Conservation (phyloP, 2,329 filamentous ascomycete genomes). For the Pseudogymnoascus sp. region DNA sequence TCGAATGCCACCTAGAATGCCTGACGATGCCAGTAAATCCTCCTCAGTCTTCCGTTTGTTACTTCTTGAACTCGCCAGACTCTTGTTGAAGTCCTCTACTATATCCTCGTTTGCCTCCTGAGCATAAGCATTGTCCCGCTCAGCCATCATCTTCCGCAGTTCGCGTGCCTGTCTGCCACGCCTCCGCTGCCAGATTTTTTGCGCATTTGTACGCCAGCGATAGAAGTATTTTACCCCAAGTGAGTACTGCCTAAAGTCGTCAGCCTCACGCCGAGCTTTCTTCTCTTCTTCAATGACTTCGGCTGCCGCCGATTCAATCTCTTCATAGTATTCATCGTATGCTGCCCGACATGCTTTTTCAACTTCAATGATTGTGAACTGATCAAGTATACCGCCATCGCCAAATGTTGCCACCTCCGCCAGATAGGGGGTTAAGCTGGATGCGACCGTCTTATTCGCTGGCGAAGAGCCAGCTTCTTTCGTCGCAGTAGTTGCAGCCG, state of each 20-base stretch:
- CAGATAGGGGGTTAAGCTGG: background rate
- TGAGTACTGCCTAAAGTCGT: constrained; percentile 20
- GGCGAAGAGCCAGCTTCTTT: background rate
- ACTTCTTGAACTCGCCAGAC: constrained; percentile 1
- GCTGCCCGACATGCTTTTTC: constrained; percentile 11
- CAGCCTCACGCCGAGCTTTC: constrained; percentile 18
- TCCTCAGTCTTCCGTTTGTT: constrained; percentile 19
- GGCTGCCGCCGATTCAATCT: constrained; percentile 19
- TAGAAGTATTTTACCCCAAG: constrained; percentile 26
- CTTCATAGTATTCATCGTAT: constrained; percentile 15
- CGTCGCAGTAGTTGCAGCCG: background rate
- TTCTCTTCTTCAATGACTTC: constrained; percentile 15
- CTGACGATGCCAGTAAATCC: constrained; percentile 22
- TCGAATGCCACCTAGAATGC: constrained; percentile 23
- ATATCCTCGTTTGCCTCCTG: constrained; percentile 15
- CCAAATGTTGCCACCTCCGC: constrained; percentile 16
- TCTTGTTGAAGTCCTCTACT: constrained; percentile 26
- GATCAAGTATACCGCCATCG: constrained; percentile 27
- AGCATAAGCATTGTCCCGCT: constrained; percentile 17
- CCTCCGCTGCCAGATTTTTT: constrained; percentile 21
- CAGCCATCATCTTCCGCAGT: constrained; percentile 24
- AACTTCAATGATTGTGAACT: constrained; percentile 24
- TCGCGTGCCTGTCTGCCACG: constrained; percentile 26
- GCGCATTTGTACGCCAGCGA: constrained; percentile 24
- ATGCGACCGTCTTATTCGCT: background rate